phyloP scores from a whole-genome alignment of 768 basidiomycete species.

The Russula sp. region DNA sequence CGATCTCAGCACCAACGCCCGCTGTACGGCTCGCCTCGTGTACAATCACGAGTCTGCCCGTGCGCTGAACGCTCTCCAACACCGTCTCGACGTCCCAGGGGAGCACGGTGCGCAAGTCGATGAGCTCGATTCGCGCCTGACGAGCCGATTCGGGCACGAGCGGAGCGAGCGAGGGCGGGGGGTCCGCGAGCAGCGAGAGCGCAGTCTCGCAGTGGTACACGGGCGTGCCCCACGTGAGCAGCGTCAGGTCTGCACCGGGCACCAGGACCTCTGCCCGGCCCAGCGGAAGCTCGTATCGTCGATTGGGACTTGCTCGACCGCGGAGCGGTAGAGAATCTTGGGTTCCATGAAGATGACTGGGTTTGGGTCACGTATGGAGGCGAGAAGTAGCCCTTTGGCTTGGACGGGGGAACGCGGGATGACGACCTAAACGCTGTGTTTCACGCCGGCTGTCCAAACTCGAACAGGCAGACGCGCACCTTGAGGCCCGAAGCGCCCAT shows the following conservation, averaged over 20 bases:
- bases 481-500: conserved; percentile 88
- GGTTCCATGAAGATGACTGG: conserved; percentile 97
- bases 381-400: conserved; percentile 88
- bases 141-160: conserved; percentile 66
- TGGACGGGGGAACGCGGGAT: conserved; percentile 93
- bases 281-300: conserved; percentile 81
- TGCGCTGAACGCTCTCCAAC: conserved; percentile 77
- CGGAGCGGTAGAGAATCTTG: conserved; percentile 87
- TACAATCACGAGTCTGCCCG: conserved; percentile 82
- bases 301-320: conserved; percentile 90
- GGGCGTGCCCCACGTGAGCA: conserved; percentile 92
- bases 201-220: conserved; percentile 88
- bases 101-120: conserved; percentile 84
- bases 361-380: conserved; percentile 87
- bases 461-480: conserved; percentile 40
- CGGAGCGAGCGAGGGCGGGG: conserved; percentile 57
- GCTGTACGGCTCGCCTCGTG: conserved; percentile 89
- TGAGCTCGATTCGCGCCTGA: conserved; percentile 75
- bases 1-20: conserved; percentile 88
- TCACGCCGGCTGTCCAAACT: background rate
- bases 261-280: conserved; percentile 74
- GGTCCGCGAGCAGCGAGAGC: conserved; percentile 65
- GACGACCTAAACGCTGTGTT: conserved; percentile 49
- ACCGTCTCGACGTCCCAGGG: conserved; percentile 87
- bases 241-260: conserved; percentile 78